Conservation (phyloP, 2,329 filamentous ascomycete genomes). For the Aspergillus costaricaensis region DNA sequence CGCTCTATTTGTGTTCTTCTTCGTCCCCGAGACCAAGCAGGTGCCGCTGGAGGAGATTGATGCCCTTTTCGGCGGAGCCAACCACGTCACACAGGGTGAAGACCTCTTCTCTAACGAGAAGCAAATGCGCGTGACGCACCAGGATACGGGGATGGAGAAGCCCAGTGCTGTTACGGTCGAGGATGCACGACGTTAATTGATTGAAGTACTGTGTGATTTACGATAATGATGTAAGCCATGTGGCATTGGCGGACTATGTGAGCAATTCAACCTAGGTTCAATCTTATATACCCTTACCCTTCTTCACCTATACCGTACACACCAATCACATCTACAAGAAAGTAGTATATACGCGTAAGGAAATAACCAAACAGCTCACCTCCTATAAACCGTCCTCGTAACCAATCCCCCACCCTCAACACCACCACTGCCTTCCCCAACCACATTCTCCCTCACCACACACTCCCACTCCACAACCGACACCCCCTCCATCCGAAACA, state of each 20-base stretch:
- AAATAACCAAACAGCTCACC: not conserved
- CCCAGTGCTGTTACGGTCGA: slow-evolving; percentile 26
- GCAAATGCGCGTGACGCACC: slow-evolving; percentile 12
- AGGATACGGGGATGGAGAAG: slow-evolving; percentile 17
- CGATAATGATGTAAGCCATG: not conserved
- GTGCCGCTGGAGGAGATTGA: slow-evolving; percentile 43
- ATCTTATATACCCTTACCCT: not conserved
- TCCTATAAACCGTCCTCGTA: not conserved
- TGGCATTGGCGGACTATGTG: not conserved
- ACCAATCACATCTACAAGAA: too few relatives aligned
- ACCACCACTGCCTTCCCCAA: not conserved
- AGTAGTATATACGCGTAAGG: too few relatives aligned
- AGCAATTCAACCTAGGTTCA: not conserved
- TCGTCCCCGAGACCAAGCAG: slow-evolving; percentile 55
- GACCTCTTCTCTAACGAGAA: slow-evolving; percentile 33
- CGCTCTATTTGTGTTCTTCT: slow-evolving; percentile 54
- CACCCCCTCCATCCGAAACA: slow-evolving; percentile 32
- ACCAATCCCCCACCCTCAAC: not conserved
- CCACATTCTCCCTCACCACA: not conserved
- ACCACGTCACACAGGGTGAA: slow-evolving; percentile 39
- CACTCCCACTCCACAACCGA: slow-evolving; percentile 30
- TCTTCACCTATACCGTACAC: not conserved
- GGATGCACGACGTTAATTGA: slow-evolving; percentile 12
- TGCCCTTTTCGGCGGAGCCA: slow-evolving; percentile 40
- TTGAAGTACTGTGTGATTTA: too few relatives aligned